Evolutionary conservation across 2,329 filamentous ascomycete species (phyloP), one percentile per base, ranked within the genome.

Genomic region (Alternaria metachromatica): DNA sequence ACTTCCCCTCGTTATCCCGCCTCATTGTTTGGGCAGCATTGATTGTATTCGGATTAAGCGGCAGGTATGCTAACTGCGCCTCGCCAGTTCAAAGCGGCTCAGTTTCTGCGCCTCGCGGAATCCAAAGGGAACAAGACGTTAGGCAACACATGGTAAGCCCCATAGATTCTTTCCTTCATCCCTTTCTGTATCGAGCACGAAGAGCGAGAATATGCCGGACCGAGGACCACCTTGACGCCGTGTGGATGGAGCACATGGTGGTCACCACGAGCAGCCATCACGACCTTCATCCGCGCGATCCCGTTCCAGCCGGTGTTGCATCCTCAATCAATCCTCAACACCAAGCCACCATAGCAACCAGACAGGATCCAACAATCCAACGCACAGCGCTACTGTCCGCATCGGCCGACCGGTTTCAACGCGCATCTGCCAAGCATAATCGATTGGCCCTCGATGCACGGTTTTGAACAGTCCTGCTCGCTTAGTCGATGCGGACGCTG

Each of bases 51-150:
- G 70, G 72, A 70, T 75, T 75, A 72, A 71, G 63, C 64, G 61
- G 67, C 49, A 56, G 59, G 53, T 55, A 60, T 64, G 68, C 68
- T 67, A 67, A 71, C 67, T 68, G 63, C 60, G 72, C 82, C 80
- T 84, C 84, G 82, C 72, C 80, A 94, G 92, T 93, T 89, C 83
- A 87, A 85, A 81, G 85, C 96, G 74, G 94, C 96, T 71, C 92
- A 92, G 81, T 97, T 97, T 83, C 93, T 97, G 80, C 92, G 95
- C 75, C 87, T 95, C 75, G 94, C 96, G 41, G 96, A 98, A 82
- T 86, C 92, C 76, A 92, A 90, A 77, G 95, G 95, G 55, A 92
- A 90, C 81, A 97, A 97, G 84, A 94, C 89, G 59, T 84, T 98
- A 68, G 96, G 96, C 66, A 97, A 98, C 83, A 92, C 92, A 73